Base-by-base conservation (phyloP, 164 flowering plant genomes). In the Amborella trichopoda region DNA sequence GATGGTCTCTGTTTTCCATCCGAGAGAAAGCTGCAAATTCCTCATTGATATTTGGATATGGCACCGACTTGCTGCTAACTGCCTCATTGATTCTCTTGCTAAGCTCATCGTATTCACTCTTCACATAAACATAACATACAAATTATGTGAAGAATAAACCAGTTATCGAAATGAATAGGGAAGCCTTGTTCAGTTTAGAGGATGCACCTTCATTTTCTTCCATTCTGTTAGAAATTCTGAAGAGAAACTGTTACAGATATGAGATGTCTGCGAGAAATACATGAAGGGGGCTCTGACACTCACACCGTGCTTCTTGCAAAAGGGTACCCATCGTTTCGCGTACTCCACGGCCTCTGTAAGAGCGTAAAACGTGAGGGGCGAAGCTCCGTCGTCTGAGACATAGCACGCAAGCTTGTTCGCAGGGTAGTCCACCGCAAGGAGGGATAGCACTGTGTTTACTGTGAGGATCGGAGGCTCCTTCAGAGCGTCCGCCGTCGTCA, bases 361-460 rank as follows among this genome's bases (percentile, higher is more conserved):
- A 40, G 87, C 46, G 66, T 86, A 93, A 68, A 86, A 86, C 6
- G 90, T 76, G 56, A 86, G 60, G 93, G 83, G 83, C 23, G 96
- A 88, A 3, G 96, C 73, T 19, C 96, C 96, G 68, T 86, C 96
- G 58, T 86, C 96, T 10, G 96, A 86, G 20, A 86, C 93, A 60
- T 86, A 86, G 69, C 96, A 86, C 4, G 96, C 76, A 39, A 86
- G 84, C 69, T 83, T 86, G 73, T 83, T 93, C 1, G 83, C 96
- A 4, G 96, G 96, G 55, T 86, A 86, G 61, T 86, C 96, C 77
- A 86, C 93, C 18, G 93, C 58, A 59, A 86, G 87, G 36, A 86
- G 82, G 51, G 96, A 86, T 61, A 86, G 59, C 46, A 86, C 93
- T 24, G 96, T 86, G 62, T 86, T 86, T 22, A 93, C 96, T 39